Base-by-base conservation (phyloP, 495 filamentous ascomycete genomes). In the Xylaria nigripes region DNA sequence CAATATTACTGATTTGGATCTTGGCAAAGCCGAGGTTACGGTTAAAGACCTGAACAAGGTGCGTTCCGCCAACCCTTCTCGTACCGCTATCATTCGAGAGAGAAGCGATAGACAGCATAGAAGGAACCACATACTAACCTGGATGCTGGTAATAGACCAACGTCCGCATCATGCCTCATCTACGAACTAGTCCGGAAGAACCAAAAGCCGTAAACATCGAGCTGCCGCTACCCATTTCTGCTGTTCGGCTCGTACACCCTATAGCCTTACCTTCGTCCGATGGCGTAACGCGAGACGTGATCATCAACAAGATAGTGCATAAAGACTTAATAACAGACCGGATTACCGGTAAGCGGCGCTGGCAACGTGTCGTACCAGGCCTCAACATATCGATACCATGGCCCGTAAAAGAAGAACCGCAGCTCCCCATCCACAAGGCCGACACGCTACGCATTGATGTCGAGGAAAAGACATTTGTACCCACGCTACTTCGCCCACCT, bases 371-470 rank as follows among this genome's bases (percentile, higher is more conserved):
- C 22, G 73, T 87, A 8, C 76, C 81, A 0, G 82, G 83, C 6
- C 75, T 78, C 19, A 78, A 77, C 70, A 76, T 85, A 48, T 72
- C 66, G 44, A 87, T 95, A 59, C 87, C 90, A 7, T 90, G 87
- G 85, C 89, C 89, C 1, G 67, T 71, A 43, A 69, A 70, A 48
- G 65, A 75, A 6, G 67, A 74, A 19, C 60, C 56, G 23, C 66
- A 75, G n/a, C 12, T 71, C 19, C 71, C 76, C 52, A 86, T 87
- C 57, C 60, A 82, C 57, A 65, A 72, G 0, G 65, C 29, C 62
- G 92, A 96, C 71, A 95, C 91, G 1, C 66, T 84, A 38, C 83
- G 87, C 47, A 79, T 83, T 65, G 81, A 86, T 50, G 86, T 89
- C 50, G 89, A 95, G 56, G 76, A 80, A 15, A 72, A 66, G 49